Evolutionary conservation across 768 basidiomycete genomes (phyloP).

Genomic region (Floccularia luteovirens): DNA sequence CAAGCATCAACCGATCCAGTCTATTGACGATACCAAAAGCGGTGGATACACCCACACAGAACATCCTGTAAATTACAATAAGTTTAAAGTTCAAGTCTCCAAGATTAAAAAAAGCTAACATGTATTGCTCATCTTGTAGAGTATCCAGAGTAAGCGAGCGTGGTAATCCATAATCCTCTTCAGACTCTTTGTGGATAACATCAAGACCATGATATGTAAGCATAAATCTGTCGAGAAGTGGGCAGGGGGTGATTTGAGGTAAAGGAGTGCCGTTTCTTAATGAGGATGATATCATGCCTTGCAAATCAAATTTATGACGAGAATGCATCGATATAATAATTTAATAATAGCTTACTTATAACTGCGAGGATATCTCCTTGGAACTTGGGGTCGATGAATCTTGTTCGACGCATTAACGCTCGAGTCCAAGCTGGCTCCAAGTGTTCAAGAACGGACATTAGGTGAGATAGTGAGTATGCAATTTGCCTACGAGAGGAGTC

Average conservation of each 20-base stretch:
- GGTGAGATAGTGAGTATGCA: conserved; percentile 59
- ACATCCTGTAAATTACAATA: conserved; percentile 34
- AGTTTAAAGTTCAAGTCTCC: neutral
- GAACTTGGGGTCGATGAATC: conserved; percentile 73
- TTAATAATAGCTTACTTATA: conserved; percentile 37
- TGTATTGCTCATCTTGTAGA: conserved; percentile 69
- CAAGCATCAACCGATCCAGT: conserved; percentile 72
- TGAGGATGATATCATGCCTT: conserved; percentile 72
- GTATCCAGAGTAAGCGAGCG: conserved; percentile 64
- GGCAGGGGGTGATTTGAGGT: conserved; percentile 84
- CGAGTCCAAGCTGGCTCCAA: conserved; percentile 73
- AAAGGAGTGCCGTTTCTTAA: conserved; percentile 68
- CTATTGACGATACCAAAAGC: conserved; percentile 63
- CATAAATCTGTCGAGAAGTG: conserved; percentile 43
- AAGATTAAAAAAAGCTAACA: conserved; percentile 55
- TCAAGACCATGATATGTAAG: conserved; percentile 49
- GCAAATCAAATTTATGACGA: neutral
- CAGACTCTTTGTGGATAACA: conserved; percentile 61
- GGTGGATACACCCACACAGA: conserved; percentile 68
- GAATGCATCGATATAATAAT: neutral
- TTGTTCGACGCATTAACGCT: conserved; percentile 68
- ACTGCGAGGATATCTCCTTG: conserved; percentile 83
- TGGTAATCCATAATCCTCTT: conserved; percentile 72
- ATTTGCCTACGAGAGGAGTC: conserved; percentile 42
- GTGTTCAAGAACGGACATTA: conserved; percentile 65